Conservation (phyloP, 1,284 basidiomycete genomes). For the Coniferiporia sulphurascens region DNA sequence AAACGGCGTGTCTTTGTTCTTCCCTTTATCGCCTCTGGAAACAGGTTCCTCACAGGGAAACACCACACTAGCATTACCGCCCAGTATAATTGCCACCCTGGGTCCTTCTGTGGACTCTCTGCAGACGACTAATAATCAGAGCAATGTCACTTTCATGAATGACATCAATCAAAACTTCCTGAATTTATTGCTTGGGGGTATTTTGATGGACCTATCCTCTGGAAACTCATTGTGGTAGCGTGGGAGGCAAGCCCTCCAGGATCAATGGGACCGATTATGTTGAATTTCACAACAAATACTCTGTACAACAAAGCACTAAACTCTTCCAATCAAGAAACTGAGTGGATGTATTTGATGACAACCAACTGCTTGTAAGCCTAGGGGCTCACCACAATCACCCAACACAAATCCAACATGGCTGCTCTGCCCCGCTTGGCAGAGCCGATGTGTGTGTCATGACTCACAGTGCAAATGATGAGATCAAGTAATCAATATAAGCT, state of each 20-base stretch:
- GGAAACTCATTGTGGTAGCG: constrained; percentile 48
- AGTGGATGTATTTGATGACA: too few species aligned
- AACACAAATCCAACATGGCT: too few species aligned
- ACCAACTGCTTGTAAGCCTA: too few species aligned
- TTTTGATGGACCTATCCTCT: constrained; percentile 48
- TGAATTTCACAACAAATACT: constrained; percentile 67
- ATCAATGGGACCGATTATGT: constrained; percentile 48
- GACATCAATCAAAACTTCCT: constrained; percentile 43
- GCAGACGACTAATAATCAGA: constrained; percentile 34
- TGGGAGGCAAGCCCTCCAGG: constrained; percentile 59
- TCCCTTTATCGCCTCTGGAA: constrained; percentile 21
- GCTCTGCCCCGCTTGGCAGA: too few species aligned
- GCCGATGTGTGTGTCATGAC: too few species aligned
- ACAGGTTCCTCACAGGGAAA: constrained; percentile 20
- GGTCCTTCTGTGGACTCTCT: constrained; percentile 33
- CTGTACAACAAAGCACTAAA: constrained; percentile 58
- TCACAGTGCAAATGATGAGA: too few species aligned
- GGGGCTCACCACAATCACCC: too few species aligned
- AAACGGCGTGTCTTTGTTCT: constrained; percentile 42
- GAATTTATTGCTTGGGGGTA: constrained; percentile 52
- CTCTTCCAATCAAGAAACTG: constrained; percentile 33
- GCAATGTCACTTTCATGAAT: constrained; percentile 52
- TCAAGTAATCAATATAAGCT: too few species aligned
- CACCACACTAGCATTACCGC: constrained; percentile 41
- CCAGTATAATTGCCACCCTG: constrained; percentile 39